Percentiles rank a stretch among this genome's conserved stretches.
Conservation (phyloP, 139 green algal genomes). For the Chlorella sorokiniana region DNA sequence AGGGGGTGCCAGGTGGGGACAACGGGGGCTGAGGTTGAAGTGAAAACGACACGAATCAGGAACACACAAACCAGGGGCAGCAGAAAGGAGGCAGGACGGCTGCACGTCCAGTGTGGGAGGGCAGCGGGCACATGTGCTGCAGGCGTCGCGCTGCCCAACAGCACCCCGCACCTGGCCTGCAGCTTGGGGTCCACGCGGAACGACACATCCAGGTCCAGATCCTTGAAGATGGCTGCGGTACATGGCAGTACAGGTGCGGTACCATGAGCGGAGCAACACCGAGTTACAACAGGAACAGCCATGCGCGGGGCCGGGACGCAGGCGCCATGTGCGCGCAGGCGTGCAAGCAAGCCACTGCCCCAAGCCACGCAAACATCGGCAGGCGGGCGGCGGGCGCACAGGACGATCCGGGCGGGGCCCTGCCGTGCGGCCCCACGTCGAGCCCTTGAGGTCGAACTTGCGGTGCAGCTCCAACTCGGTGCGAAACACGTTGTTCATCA, state of each 20-base stretch:
- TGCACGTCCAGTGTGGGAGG: too few relatives aligned
- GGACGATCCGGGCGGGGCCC: background rate
- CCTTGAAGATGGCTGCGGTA: slow-evolving; percentile 27
- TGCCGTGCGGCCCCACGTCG: slow-evolving; percentile 69
- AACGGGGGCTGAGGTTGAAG: too few relatives aligned
- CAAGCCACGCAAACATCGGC: background rate
- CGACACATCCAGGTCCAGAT: slow-evolving; percentile 15
- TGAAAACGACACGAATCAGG: too few relatives aligned
- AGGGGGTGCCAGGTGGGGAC: background rate
- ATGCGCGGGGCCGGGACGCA: too few relatives aligned
- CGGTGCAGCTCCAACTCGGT: slow-evolving; percentile 88
- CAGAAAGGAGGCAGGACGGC: too few relatives aligned
- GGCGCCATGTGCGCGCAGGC: too few relatives aligned
- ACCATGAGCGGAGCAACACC: too few relatives aligned
- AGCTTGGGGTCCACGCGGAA: background rate
- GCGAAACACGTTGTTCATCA: slow-evolving; percentile 96
- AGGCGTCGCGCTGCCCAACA: too few relatives aligned
- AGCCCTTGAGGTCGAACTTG: slow-evolving; percentile 96
- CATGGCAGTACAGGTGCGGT: background rate
- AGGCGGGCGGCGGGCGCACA: background rate
- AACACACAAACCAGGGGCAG: too few relatives aligned
- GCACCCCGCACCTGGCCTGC: background rate
- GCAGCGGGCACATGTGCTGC: too few relatives aligned
- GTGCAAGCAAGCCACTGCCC: too few relatives aligned
- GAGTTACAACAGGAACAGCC: background rate